Evolutionary conservation across 257 asterid species (phyloP).

Genomic region (Nicotiana attenuata): DNA sequence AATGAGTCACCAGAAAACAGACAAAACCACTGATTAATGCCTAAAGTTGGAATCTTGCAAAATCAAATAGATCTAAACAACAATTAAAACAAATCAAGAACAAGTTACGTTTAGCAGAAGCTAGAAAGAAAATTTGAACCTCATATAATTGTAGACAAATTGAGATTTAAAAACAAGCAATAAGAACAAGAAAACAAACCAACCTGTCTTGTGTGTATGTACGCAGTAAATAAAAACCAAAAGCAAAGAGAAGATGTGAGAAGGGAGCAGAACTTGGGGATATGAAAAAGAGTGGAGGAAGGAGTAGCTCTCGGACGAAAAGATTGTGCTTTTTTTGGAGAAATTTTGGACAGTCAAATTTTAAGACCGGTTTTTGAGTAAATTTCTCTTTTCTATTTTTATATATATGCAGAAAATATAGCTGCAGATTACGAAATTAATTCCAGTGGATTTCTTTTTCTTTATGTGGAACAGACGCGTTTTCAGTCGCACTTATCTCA

Average conservation of each 20-base stretch:
- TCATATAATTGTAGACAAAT: neutral
- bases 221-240: neutral
- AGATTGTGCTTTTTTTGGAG: neutral
- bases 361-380: neutral
- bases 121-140: neutral
- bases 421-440: neutral
- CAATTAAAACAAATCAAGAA: constrained; percentile 2
- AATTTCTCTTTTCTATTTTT: neutral
- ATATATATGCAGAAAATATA: neutral
- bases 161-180: neutral
- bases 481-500: neutral
- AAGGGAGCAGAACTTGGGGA: neutral
- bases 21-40: neutral
- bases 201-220: neutral
- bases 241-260: neutral
- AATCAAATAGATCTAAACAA: constrained; percentile 10
- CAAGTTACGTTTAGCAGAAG: neutral
- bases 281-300: neutral
- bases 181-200: neutral
- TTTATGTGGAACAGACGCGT: neutral
- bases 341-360: neutral
- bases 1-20: neutral
- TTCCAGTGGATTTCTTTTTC: neutral
- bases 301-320: neutral
- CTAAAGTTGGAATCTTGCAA: neutral